A percentile compares a stretch with the other conserved stretches of the same genome.
These are phyloP conservation scores for Magnusiomyces fungicola DNA, from an alignment of 1,139 yeast species.

Conservation along the genomic window DNA sequence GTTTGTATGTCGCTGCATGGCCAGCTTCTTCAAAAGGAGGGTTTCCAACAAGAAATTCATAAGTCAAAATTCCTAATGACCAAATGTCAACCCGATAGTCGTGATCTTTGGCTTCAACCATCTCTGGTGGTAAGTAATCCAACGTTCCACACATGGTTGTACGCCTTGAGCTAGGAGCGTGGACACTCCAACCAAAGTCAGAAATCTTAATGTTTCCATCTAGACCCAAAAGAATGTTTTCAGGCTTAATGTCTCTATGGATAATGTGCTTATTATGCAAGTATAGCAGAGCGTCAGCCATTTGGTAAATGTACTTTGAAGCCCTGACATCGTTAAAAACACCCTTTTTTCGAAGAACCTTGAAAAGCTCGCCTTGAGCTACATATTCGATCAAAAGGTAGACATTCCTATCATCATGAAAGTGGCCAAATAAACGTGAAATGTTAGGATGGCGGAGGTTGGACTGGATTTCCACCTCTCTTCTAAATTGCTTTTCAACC, in stretches of 20 bases:
- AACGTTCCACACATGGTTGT: constrained; percentile 91
- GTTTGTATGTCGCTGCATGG: constrained; percentile 64
- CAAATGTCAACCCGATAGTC: constrained; percentile 79
- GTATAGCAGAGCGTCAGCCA: constrained; percentile 69
- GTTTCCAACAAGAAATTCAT: constrained; percentile 78
- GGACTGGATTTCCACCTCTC: constrained; percentile 90
- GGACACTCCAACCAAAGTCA: constrained; percentile 97
- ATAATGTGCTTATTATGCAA: constrained; percentile 73
- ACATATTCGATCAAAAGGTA: constrained; percentile 82
- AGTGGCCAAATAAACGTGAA: constrained; percentile 76
- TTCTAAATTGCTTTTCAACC: constrained; percentile 78
- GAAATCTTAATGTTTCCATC: constrained; percentile 72
- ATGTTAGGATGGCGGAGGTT: constrained; percentile 67
- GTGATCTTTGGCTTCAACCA: constrained; percentile 79
- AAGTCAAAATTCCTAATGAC: constrained; percentile 85
- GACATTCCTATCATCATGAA: constrained; percentile 70
- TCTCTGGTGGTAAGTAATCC: constrained; percentile 92
- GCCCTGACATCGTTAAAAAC: constrained; percentile 68
- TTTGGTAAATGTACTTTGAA: constrained; percentile 72
- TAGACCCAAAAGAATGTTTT: constrained; percentile 69
- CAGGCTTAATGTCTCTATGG: constrained; percentile 91
- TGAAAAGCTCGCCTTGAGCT: constrained; percentile 80
- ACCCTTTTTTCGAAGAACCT: constrained; percentile 53
- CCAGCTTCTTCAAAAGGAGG: constrained; percentile 86
- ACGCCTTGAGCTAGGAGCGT: constrained; percentile 48